A percentile compares a stretch with the other conserved stretches of the same genome.
These are phyloP conservation scores for Talaromyces borbonicus DNA, from an alignment of 495 filamentous ascomycete species.

Conservation along the genomic window DNA sequence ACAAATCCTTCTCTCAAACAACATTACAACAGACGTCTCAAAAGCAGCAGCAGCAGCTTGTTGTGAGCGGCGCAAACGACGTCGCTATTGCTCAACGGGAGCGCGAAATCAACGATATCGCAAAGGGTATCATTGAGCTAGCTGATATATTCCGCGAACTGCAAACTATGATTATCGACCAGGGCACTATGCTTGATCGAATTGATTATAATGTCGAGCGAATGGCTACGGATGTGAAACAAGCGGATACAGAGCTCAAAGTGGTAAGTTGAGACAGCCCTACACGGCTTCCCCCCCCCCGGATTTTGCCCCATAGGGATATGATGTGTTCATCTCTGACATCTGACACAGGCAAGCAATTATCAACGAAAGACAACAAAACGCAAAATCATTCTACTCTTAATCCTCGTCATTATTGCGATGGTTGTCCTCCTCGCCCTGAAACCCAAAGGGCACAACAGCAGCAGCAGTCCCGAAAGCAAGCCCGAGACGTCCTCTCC, in stretches of 20 bases:
- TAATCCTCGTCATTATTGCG: slow-evolving; percentile 73
- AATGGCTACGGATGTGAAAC: slow-evolving; percentile 83
- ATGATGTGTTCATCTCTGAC: too few relatives aligned
- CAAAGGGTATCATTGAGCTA: slow-evolving; percentile 93
- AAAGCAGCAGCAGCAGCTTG: slow-evolving; percentile 19
- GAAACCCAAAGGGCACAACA: slow-evolving; percentile 58
- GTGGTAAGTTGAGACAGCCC: slow-evolving; percentile 44
- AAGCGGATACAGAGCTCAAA: slow-evolving; percentile 81
- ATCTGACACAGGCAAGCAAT: slow-evolving; percentile 53
- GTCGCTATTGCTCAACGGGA: slow-evolving; percentile 83
- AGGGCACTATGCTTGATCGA: slow-evolving; percentile 93
- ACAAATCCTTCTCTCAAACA: slow-evolving; percentile 84
- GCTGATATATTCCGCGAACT: slow-evolving; percentile 94
- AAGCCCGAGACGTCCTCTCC: slow-evolving; percentile 13
- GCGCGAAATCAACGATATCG: slow-evolving; percentile 95
- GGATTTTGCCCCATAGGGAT: background rate
- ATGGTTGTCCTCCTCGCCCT: slow-evolving; percentile 78
- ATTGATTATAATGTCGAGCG: slow-evolving; percentile 97
- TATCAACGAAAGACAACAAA: slow-evolving; percentile 86
- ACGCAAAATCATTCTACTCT: slow-evolving; percentile 77
- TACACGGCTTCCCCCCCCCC: background rate
- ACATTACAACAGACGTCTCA: slow-evolving; percentile 69
- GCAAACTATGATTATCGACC: slow-evolving; percentile 95
- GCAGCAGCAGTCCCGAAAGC: slow-evolving; percentile 5
- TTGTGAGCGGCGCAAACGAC: slow-evolving; percentile 64